Evolutionary conservation across 306 rosid species (phyloP), one percentile per base, ranked within the genome.

Genomic region (Spatholobus suberectus): DNA sequence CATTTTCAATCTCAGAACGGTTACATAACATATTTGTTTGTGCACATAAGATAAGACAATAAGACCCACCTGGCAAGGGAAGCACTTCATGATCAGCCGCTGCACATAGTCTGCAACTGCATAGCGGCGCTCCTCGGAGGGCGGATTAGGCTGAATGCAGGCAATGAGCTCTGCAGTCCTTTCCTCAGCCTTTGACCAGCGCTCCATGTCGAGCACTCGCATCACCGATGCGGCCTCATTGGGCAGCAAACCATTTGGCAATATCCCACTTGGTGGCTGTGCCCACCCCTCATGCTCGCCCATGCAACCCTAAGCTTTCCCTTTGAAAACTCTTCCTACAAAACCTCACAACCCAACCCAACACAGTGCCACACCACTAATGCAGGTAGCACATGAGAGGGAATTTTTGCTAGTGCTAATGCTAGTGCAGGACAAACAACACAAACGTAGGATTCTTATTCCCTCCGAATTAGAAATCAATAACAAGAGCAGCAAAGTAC

Each of bases 111-210:
- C 86, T 0, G 97, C 97, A 32, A 93, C 96, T 0, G 94, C 94
- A 86, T 86, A 87, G 59, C 97, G 73, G 32, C 89, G 92, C 14
- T 76, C 88, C 78, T 91, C 96, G 0, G 97, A 91, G 27, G 92
- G 93, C n/a, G 79, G 74, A 78, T 90, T 93, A 73, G 97, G 97
- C 91, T 93, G 94, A 90, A 93, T 93, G 91, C 93, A 73, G 85
- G 92, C 85, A 51, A 93, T 93, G 3, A 93, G 91, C 84, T 90
- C 92, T 12, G 88, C 88, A 15, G 90, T 93, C 88, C 90, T 85
- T 83, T 91, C 93, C 86, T 93, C 97, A 6, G 93, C 97, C 88
- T 85, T 91, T 32, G 27, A 37, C 97, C 97, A 93, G 59, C 93
- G 76, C 73, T 87, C 92, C 1, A 70, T 82, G 46, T 93, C 96